A percentile compares a stretch with the other conserved stretches of the same genome.
phyloP scores from a whole-genome alignment of 192 early-diverging fungal genomes.

The Umbelopsis vinacea region DNA sequence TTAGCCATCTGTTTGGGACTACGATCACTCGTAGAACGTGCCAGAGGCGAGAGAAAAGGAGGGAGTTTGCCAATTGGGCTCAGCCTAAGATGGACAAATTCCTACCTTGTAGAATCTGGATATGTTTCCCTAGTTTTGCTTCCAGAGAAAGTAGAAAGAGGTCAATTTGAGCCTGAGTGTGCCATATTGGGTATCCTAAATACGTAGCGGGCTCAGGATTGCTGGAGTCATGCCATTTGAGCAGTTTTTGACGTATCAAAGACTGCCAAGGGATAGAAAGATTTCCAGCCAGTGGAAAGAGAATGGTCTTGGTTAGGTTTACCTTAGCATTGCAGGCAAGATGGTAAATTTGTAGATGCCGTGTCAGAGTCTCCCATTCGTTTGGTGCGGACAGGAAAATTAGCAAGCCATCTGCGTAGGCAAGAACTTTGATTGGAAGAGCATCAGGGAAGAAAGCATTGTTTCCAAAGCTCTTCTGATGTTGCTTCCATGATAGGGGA shows the following conservation, averaged over 20 bases:
- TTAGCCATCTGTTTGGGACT: background rate
- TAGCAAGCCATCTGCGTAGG: slow-evolving; percentile 23
- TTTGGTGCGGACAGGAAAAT: background rate
- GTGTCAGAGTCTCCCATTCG: background rate
- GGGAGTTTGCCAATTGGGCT: slow-evolving; percentile 5
- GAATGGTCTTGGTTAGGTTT: slow-evolving; percentile 10
- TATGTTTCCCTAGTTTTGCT: background rate
- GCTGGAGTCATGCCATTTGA: background rate
- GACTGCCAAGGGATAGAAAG: background rate
- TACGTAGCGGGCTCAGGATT: background rate
- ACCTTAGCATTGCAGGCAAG: slow-evolving; percentile 7
- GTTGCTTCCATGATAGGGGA: background rate
- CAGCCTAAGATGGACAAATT: slow-evolving; percentile 22
- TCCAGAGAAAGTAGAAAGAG: background rate
- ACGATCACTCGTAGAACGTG: slow-evolving; percentile 17
- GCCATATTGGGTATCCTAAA: background rate
- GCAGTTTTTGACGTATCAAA: background rate
- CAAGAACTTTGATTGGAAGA: slow-evolving; percentile 13
- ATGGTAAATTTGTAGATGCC: background rate
- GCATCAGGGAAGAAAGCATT: background rate
- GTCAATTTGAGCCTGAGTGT: background rate
- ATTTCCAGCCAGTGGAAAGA: background rate
- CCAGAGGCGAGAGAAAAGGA: slow-evolving; percentile 27
- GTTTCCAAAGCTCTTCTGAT: background rate
- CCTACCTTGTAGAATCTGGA: background rate